Evolutionary conservation across 2,329 filamentous ascomycete genomes (phyloP), one percentile per base, ranked within the genome.

Genomic region (Pseudocercospora musae): DNA sequence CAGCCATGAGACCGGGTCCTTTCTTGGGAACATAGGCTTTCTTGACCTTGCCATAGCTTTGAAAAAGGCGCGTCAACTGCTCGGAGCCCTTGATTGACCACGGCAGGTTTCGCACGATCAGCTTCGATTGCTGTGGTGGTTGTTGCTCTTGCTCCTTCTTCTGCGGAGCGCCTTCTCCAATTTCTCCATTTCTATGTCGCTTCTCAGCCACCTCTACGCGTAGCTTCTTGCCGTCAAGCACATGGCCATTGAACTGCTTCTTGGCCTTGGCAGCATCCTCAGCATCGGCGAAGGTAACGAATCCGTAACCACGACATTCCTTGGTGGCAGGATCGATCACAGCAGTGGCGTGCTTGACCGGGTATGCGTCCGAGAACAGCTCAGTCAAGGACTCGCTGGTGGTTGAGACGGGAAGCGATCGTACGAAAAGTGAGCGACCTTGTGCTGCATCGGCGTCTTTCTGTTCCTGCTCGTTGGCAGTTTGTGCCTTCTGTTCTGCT

Each of bases 331-430:
- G 87, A 75, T 99, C 94, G 60, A 89, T 80, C 42, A 99, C 92
- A 4, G 96, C 92, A n/a, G 90, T 91, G 57, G 95, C 94, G 77
- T 98, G 94, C 78, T 97, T 98, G 74, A 99, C 86, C 7, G 96
- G 93, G 72, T 91, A 98, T 63, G 92, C 90, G 75, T 97, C 87
- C 6, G 95, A 98, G 79, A 99, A 99, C 77, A 93, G 89, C 62
- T 92, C 88, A 62, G 92, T 91, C 66, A 99, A 83, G 58, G 84
- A 84, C 72, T 97, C 92, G 74, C 86, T 91, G 33, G 93, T 98
- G 40, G 89, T 88, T 23, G 83, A 85, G 21, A 88, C 79, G 20
- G 93, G 91, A 53, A 99, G 85, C 56, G 90, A 93, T 71, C 94
- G 91, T 67, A 99, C 89, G 79, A 99, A 99, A 68, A 99, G 87